Percentiles rank a stretch among this genome's conserved stretches.
Evolutionary conservation across 202 grass and related monocot species (phyloP).

Genomic region (Zoysia matrella): DNA sequence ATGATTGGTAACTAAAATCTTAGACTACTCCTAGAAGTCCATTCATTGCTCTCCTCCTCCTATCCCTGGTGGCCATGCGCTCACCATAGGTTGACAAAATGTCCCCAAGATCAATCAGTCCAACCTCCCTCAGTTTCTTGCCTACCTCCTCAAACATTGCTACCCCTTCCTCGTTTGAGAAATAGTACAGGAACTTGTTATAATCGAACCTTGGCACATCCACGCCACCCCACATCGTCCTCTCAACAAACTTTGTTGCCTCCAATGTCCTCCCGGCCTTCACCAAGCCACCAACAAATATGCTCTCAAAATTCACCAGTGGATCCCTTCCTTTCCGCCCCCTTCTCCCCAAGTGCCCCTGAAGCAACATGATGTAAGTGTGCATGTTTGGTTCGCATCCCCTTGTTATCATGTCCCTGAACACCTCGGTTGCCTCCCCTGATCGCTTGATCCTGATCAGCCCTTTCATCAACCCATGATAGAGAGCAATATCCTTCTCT

Average conservation of each 20-base stretch:
- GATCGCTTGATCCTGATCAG: conserved; percentile 73
- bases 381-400: conserved; percentile 86
- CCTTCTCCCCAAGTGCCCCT: conserved; percentile 81
- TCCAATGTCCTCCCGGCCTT: conserved; percentile 74
- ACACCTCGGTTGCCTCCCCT: conserved; percentile 64
- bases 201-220: conserved; percentile 86
- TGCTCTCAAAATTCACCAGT: conserved; percentile 81
- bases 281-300: conserved; percentile 85
- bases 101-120: conserved; percentile 70
- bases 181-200: conserved; percentile 79
- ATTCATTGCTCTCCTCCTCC: conserved; percentile 67
- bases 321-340: conserved; percentile 73
- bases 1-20: neutral
- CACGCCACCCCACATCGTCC: conserved; percentile 69
- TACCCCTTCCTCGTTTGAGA: conserved; percentile 74
- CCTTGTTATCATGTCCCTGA: conserved; percentile 67
- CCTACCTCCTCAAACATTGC: conserved; percentile 76
- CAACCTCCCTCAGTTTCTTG: conserved; percentile 58
- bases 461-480: conserved; percentile 85
- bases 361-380: conserved; percentile 92
- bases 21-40: conserved; percentile 38
- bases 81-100: conserved; percentile 75
- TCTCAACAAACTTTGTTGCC: conserved; percentile 84
- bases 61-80: conserved; percentile 79
- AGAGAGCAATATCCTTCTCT: conserved; percentile 56